These are phyloP conservation scores for Scleroderma bovista DNA, from an alignment of 768 basidiomycete genomes.

Conservation along the genomic window DNA sequence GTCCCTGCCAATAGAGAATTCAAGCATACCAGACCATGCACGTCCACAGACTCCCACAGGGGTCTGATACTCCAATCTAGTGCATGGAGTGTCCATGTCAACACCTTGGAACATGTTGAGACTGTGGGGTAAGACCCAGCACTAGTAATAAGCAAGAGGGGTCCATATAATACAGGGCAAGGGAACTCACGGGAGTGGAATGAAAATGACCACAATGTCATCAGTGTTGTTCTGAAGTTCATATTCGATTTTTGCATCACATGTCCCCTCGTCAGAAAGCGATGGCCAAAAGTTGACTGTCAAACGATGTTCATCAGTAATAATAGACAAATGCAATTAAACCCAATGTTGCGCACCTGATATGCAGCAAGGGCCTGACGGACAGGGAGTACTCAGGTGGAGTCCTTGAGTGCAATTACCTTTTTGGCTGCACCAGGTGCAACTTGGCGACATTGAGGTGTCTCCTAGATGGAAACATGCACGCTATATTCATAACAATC, in stretches of 20 bases:
- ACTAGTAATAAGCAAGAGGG: conserved; percentile 30
- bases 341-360: conserved; percentile 68
- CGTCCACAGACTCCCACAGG: conserved; percentile 51
- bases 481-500: conserved; percentile 45
- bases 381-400: conserved; percentile 79
- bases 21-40: conserved; percentile 74
- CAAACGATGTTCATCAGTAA: neutral
- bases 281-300: conserved; percentile 97
- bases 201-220: conserved; percentile 82
- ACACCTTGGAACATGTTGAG: conserved; percentile 52
- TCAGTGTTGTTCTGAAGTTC: conserved; percentile 83
- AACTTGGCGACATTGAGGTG: conserved; percentile 94
- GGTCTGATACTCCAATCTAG: conserved; percentile 87
- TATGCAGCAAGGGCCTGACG: conserved; percentile 83
- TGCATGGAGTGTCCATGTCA: conserved; percentile 72
- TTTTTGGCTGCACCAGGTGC: conserved; percentile 52
- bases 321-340: neutral
- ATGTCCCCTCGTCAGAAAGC: conserved; percentile 85
- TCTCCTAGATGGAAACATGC: conserved; percentile 82
- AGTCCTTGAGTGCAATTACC: conserved; percentile 80
- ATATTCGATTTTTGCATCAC: conserved; percentile 94
- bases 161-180: neutral
- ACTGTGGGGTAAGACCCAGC: conserved; percentile 83
- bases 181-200: conserved; percentile 81
- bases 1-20: conserved; percentile 84